Percentiles rank a stretch among this genome's conserved stretches.
Conservation (phyloP, 2,329 filamentous ascomycete genomes). For the Incumbomyces delicatus region DNA sequence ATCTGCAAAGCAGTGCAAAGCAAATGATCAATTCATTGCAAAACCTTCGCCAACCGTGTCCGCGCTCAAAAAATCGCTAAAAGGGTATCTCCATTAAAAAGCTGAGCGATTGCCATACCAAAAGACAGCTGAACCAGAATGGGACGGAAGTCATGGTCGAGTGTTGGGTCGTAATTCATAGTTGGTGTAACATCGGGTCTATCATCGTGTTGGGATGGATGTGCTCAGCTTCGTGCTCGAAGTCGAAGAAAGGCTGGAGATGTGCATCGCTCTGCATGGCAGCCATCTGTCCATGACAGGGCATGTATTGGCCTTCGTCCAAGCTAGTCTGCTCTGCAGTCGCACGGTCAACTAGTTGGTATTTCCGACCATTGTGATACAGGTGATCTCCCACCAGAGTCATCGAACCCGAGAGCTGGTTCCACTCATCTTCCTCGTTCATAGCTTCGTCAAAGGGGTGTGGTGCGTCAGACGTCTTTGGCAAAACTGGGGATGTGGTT, state of each 20-base stretch:
- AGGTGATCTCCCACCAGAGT: slow-evolving; percentile 16
- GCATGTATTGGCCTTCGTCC: slow-evolving; percentile 6
- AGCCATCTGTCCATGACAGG: not conserved
- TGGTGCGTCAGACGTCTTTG: not conserved
- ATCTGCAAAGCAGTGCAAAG: too few species aligned
- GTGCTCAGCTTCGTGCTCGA: slow-evolving; percentile 6
- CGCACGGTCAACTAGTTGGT: slow-evolving; percentile 9
- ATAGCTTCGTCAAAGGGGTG: not conserved
- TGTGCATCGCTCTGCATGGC: not conserved
- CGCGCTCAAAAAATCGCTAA: not conserved
- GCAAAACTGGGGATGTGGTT: not conserved
- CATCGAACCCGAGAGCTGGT: slow-evolving; percentile 16
- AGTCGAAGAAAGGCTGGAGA: slow-evolving; percentile 1
- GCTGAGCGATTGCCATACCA: not conserved
- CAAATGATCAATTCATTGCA: too few species aligned
- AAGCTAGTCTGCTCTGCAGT: not conserved
- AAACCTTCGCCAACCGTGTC: too few species aligned
- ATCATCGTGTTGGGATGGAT: not conserved
- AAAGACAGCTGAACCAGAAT: not conserved
- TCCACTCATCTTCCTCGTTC: slow-evolving; percentile 6
- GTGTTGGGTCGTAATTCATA: not conserved
- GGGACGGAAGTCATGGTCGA: too few species aligned
- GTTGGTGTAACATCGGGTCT: slow-evolving; percentile 1
- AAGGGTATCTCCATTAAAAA: not conserved
- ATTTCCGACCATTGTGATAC: slow-evolving; percentile 15